phyloP scores from a whole-genome alignment of 2,329 filamentous ascomycete species.

The Annulohypoxylon truncatum region DNA sequence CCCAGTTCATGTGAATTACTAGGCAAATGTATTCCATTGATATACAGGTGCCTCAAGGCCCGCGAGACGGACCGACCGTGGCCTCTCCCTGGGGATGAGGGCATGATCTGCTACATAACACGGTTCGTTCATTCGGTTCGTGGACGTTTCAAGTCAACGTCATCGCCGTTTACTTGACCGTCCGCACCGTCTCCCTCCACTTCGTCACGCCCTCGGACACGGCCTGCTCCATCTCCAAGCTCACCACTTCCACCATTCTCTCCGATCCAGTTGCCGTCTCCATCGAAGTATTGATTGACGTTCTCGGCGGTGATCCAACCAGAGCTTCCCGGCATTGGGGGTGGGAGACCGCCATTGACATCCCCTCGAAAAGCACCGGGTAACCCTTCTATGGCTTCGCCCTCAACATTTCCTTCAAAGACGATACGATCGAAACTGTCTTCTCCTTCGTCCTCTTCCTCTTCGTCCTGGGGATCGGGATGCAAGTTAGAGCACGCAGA shows the following conservation, averaged over 20 bases:
- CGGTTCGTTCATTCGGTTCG: slow-evolving; percentile 45
- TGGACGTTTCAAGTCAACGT: slow-evolving; percentile 51
- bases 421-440: slow-evolving; percentile 63
- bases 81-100: background rate
- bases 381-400: slow-evolving; percentile 67
- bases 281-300: slow-evolving; percentile 84
- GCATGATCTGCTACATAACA: background rate
- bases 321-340: slow-evolving; percentile 76
- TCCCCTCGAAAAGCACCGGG: slow-evolving; percentile 64
- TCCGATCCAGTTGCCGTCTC: slow-evolving; percentile 81
- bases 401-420: slow-evolving; percentile 63
- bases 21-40: background rate
- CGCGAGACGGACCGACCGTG: background rate
- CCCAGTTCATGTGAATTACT: background rate
- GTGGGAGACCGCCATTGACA: slow-evolving; percentile 66
- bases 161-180: slow-evolving; percentile 54
- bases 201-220: slow-evolving; percentile 66
- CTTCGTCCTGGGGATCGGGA: slow-evolving; percentile 73
- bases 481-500: slow-evolving; percentile 81
- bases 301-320: slow-evolving; percentile 96
- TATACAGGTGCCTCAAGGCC: background rate
- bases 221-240: slow-evolving; percentile 73
- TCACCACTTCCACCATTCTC: slow-evolving; percentile 59
- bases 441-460: slow-evolving; percentile 67
- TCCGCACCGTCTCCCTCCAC: slow-evolving; percentile 61